Percentiles rank a stretch among this genome's conserved stretches.
Conservation (phyloP, 179 eudicot genomes). For the Vitellaria paradoxa region DNA sequence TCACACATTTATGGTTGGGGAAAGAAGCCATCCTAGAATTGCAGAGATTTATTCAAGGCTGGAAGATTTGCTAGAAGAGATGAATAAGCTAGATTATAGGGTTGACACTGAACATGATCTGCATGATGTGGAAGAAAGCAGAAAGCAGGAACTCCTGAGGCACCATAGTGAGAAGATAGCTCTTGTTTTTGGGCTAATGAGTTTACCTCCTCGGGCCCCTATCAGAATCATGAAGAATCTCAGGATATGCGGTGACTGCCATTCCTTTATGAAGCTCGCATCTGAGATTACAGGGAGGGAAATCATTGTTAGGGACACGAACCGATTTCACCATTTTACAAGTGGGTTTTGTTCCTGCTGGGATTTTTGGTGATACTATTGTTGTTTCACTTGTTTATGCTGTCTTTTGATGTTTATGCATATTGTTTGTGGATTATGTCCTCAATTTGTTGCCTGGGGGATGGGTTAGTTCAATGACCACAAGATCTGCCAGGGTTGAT, state of each 20-base stretch:
- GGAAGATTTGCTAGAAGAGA: constrained; percentile 53
- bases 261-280: constrained; percentile 67
- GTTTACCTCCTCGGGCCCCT: constrained; percentile 48
- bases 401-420: not conserved
- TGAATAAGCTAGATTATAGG: constrained; percentile 45
- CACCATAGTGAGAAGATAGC: constrained; percentile 88
- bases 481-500: not conserved
- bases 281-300: constrained; percentile 49
- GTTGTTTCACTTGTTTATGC: not conserved
- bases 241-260: constrained; percentile 77
- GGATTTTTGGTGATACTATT: constrained; percentile 54
- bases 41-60: constrained; percentile 44
- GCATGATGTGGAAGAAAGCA: constrained; percentile 66
- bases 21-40: constrained; percentile 52
- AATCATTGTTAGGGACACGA: constrained; percentile 62
- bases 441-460: not conserved
- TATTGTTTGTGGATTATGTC: not conserved
- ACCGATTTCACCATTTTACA: constrained; percentile 70
- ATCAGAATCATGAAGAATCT: constrained; percentile 74
- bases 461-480: not conserved
- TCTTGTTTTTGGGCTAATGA: constrained; percentile 55
- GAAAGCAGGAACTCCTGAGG: constrained; percentile 46
- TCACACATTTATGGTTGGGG: constrained; percentile 71
- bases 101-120: constrained; percentile 47
- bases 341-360: constrained; percentile 63